Conservation (phyloP, 441 rosid species). For the Arabidopsis lyrata region DNA sequence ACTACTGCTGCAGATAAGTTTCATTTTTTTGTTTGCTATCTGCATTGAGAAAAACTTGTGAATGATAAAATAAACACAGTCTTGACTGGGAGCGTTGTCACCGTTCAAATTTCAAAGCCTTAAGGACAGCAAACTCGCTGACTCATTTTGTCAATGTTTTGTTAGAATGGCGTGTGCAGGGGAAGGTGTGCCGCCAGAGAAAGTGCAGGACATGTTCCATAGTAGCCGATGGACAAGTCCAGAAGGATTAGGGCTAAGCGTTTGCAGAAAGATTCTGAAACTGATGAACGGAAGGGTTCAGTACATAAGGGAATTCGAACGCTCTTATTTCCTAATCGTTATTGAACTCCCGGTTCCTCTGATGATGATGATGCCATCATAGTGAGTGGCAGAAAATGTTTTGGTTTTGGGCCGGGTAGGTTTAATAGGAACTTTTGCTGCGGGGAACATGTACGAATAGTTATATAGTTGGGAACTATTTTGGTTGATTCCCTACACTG, state of each 20-base stretch:
- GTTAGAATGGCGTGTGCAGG: slow-evolving; percentile 87
- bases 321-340: slow-evolving; percentile 73
- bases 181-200: slow-evolving; percentile 88
- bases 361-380: background rate
- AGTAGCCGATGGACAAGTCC: slow-evolving; percentile 76
- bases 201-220: slow-evolving; percentile 91
- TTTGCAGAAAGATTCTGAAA: slow-evolving; percentile 88
- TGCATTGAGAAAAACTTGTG: background rate
- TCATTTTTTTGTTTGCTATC: background rate
- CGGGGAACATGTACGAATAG: background rate
- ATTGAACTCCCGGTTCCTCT: slow-evolving; percentile 69
- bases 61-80: background rate
- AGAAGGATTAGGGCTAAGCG: slow-evolving; percentile 88
- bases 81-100: background rate
- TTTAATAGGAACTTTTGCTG: background rate
- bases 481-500: background rate
- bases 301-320: slow-evolving; percentile 81
- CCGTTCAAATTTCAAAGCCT: background rate
- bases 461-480: background rate
- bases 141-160: background rate
- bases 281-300: slow-evolving; percentile 93
- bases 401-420: background rate
- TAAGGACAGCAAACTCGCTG: background rate
- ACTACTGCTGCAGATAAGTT: background rate
- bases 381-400: background rate